Percentiles rank a stretch among this genome's conserved stretches.
Conservation (phyloP, 192 early-diverging fungal species). For the Borealophlyctis nickersoniae region DNA sequence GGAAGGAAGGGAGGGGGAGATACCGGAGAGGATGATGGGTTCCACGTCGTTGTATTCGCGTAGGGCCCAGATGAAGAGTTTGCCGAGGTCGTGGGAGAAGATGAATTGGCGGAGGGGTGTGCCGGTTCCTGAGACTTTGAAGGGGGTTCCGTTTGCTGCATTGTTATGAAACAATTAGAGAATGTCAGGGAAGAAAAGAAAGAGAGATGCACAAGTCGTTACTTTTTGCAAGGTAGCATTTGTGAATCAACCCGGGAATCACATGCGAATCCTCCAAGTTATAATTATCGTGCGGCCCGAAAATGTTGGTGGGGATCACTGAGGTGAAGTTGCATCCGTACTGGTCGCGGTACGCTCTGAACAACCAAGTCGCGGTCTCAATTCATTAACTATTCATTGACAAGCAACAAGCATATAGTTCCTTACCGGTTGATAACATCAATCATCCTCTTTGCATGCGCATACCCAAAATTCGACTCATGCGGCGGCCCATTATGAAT, state of each 20-base stretch:
- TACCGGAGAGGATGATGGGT: constrained; percentile 80
- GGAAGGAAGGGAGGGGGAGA: constrained; percentile 5
- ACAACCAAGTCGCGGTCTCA: neutral
- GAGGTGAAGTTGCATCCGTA: constrained; percentile 77
- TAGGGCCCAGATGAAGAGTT: constrained; percentile 76
- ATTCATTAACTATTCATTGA: neutral
- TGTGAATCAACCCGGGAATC: constrained; percentile 76
- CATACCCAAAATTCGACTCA: constrained; percentile 78
- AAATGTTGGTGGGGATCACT: constrained; percentile 79
- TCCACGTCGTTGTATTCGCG: constrained; percentile 76
- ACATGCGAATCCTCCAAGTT: constrained; percentile 76
- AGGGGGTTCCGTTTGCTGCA: constrained; percentile 66
- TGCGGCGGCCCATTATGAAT: constrained; percentile 79
- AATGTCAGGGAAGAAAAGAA: constrained; percentile 9
- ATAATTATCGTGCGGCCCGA: constrained; percentile 79
- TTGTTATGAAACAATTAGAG: constrained; percentile 12
- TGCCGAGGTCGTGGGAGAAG: constrained; percentile 75
- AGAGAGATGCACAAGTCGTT: too few relatives aligned
- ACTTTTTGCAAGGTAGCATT: constrained; percentile 79
- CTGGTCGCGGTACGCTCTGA: constrained; percentile 73
- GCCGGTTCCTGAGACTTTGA: constrained; percentile 71
- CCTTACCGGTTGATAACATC: constrained; percentile 75
- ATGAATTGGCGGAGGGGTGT: constrained; percentile 80
- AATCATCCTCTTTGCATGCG: constrained; percentile 79
- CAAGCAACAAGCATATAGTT: constrained; percentile 1